Base-by-base conservation (phyloP, 208 protist genomes). In the Crithidia bombi region DNA sequence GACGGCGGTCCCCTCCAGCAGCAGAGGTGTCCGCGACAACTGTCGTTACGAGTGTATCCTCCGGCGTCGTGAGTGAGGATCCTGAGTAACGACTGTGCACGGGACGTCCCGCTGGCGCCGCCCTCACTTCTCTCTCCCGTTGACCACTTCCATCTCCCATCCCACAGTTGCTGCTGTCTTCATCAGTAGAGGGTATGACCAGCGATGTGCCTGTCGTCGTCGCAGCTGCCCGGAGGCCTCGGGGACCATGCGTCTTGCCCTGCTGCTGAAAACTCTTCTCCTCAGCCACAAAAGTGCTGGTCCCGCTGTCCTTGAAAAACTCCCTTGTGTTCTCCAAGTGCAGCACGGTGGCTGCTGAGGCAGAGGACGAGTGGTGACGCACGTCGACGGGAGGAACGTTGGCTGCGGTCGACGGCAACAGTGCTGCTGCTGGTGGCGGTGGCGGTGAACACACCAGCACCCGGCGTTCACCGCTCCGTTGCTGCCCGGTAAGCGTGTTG, bases 261-360 rank as follows among this genome's bases (percentile, higher is more conserved):
- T n/a, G n/a, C n/a, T n/a, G n/a, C n/a, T n/a, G n/a, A n/a, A n/a
- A n/a, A n/a, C n/a, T n/a, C n/a, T 25, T 35, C 14, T 9, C 33
- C 14, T 35, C 12, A 5, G 7, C 21, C 15, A 4, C 54, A 4
- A 3, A n/a, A 17, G 17, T 25, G 9, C 54, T 26, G 17, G 41
- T 10, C 5, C 38, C 41, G 35, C 57, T 64, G 57, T 5, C 14
- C 41, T 39, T 49, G 14, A 25, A 30, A 26, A 64, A 51, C 28
- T 49, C 57, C 14, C n/a, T 17, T 6, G 57, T 64, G 57, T 43
- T n/a, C 10, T 64, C 57, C 6, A 64, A 28, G 11, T 35, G 38
- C 2, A 36, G 25, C 5, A 51, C 3, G 17, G 57, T 52, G 28
- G 41, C 57, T 3, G 57, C 49, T 21, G 57, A 15, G 43, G 28